Evolutionary conservation across 2,329 filamentous ascomycete species (phyloP), one percentile per base, ranked within the genome.

Genomic region (Neonectria ditissima): DNA sequence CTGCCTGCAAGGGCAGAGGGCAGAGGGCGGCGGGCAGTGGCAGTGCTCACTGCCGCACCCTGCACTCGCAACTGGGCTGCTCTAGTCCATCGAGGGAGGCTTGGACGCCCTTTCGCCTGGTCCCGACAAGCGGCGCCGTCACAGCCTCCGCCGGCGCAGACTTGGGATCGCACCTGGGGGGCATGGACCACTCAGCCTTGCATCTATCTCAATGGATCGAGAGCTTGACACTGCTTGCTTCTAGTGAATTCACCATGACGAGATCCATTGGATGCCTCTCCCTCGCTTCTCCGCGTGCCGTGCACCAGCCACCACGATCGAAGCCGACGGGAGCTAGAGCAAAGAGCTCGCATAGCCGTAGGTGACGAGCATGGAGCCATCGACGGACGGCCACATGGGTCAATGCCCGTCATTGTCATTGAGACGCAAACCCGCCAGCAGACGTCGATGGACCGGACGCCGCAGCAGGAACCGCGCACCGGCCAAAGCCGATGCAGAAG

Each of bases 221-320:
- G 16, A n/a, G n/a, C 7, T 41, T 20, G 37, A 18, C 3, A 10
- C 4, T 20, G 37, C 4, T 18, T 41, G 37, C 37, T n/a, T 41
- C 37, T 20, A 37, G 34, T 5, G 26, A 55, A 52, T 39, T 20
- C 37, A 62, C 16, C n/a, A 34, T 34, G 20, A 44, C 59, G 58
- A 52, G 59, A 66, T 62, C 66, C 55, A 73, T 68, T 69, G 70
- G 70, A 72, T 72, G 70, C 70, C 70, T 72, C 70, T 72, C 55
- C 37, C 41, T 43, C 28, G 28, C 30, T 50, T 45, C 59, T 53
- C 37, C 34, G 20, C 59, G 8, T 50, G 39, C 57, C 24, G 43
- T 57, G 51, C 43, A 24, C 32, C 67, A 66, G 62, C 57, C 37
- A 55, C 65, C 68, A 51, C 39, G 60, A 65, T 67, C 55, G 43